phyloP scores from a whole-genome alignment of 2,329 filamentous ascomycete genomes.

The Immersiporthe knoxdaviesiana region DNA sequence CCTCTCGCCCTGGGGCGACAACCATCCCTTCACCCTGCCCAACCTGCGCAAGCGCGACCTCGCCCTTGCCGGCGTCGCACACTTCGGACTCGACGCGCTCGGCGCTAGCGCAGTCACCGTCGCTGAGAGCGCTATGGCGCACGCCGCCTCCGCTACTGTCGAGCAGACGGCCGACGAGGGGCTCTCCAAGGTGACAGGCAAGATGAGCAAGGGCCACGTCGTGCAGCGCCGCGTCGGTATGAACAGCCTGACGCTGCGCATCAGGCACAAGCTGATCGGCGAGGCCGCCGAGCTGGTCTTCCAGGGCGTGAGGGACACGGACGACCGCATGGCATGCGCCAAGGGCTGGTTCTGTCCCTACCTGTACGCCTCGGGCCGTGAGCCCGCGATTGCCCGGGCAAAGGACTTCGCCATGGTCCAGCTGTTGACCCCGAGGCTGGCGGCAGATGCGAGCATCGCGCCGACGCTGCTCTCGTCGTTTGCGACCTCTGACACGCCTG shows the following conservation, averaged over 20 bases:
- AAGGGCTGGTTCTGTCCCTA: slow-evolving; percentile 33
- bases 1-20: slow-evolving; percentile 33
- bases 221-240: slow-evolving; percentile 30
- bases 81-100: slow-evolving; percentile 32
- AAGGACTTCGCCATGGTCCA: slow-evolving; percentile 32
- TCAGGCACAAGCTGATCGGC: slow-evolving; percentile 32
- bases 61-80: slow-evolving; percentile 32
- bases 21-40: slow-evolving; percentile 31
- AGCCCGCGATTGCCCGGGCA: slow-evolving; percentile 28
- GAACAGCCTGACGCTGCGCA: slow-evolving; percentile 29
- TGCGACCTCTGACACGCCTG: slow-evolving; percentile 28
- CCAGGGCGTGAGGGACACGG: slow-evolving; percentile 24
- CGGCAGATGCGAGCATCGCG: slow-evolving; percentile 30
- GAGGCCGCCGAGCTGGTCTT: slow-evolving; percentile 31
- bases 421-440: slow-evolving; percentile 29
- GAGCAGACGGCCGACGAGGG: slow-evolving; percentile 31
- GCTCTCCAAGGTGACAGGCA: slow-evolving; percentile 24
- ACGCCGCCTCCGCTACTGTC: slow-evolving; percentile 28
- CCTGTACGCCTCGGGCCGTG: slow-evolving; percentile 30
- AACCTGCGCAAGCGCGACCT: slow-evolving; percentile 33
- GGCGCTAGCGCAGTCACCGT: slow-evolving; percentile 30
- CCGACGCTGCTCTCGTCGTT: slow-evolving; percentile 30
- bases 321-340: slow-evolving; percentile 29
- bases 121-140: slow-evolving; percentile 29
- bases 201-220: slow-evolving; percentile 21